phyloP scores from a whole-genome alignment of 495 filamentous ascomycete genomes.

The Aspergillus affinis region DNA sequence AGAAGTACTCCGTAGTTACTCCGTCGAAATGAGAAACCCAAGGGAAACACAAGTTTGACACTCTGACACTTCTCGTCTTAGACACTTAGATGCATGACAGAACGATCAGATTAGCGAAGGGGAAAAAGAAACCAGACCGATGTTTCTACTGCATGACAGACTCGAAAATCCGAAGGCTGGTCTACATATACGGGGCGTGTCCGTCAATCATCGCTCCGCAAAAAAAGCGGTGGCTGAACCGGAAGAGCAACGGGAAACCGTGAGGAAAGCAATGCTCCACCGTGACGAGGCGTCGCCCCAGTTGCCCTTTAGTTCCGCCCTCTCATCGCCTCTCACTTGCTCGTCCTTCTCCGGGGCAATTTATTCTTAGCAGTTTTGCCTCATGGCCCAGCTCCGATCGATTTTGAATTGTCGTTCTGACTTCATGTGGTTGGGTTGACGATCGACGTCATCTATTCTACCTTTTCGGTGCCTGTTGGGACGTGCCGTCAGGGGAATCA shows the following conservation, averaged over 20 bases:
- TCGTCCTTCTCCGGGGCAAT: background rate
- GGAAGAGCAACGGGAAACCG: slow-evolving; percentile 14
- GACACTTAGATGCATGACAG: background rate
- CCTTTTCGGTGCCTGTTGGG: background rate
- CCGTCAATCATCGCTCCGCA: background rate
- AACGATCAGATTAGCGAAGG: slow-evolving; percentile 4
- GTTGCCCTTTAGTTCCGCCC: background rate
- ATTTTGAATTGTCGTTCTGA: background rate
- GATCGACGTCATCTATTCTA: background rate
- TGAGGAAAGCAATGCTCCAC: slow-evolving; percentile 9
- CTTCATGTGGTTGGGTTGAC: background rate
- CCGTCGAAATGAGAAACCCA: no score
- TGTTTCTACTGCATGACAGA: background rate
- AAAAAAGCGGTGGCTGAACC: slow-evolving; percentile 35
- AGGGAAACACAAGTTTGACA: background rate
- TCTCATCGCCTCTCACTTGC: background rate
- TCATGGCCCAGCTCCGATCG: slow-evolving; percentile 1
- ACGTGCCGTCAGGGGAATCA: background rate
- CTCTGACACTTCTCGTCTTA: background rate
- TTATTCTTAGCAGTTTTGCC: slow-evolving; percentile 15
- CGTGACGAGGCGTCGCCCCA: slow-evolving; percentile 18
- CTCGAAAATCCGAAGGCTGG: slow-evolving; percentile 18
- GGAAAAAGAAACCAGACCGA: background rate
- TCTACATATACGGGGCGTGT: slow-evolving; percentile 12
- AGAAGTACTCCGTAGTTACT: no score